Base-by-base conservation (phyloP, 2,329 filamentous ascomycete species). In the Byssoonygena ceratinophila region DNA sequence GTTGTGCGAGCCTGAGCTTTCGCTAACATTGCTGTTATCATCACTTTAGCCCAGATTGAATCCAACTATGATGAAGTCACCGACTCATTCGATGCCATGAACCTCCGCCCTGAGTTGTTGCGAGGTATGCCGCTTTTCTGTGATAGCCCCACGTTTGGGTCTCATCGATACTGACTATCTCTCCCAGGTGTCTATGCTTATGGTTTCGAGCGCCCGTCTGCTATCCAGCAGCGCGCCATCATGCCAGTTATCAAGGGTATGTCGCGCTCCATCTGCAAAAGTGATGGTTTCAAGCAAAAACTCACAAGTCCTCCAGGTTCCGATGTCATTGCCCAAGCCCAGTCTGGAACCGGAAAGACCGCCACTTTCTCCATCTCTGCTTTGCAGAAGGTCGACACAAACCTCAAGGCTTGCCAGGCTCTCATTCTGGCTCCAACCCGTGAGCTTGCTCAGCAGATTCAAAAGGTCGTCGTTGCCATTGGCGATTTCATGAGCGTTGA, bases 11-110 rank as follows among this genome's bases (percentile, higher is more conserved):
- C 12, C 29, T 9, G 29, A 37, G 16, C 20, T 46, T 46, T 49
- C 43, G 46, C 54, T 51, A 49, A 56, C 51, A 56, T 46, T 3
- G n/a, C 37, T 41, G 12, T 20, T 29, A n/a, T 51, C 32, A 20
- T 9, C 16, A 43, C 16, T 71, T 67, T 72, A 95, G 91, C 85
- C 76, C 89, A 94, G 79, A 98, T 98, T 81, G 94, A 98, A 82
- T 95, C 90, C 72, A 98, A 98, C 87, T 98, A 97, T 79, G 92
- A 98, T 82, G 90, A 97, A 82, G 90, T 91, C 68, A 91, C 92
- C 75, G 94, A 98, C 77, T 95, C 89, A 58, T 98, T 98, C 77
- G 92, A 98, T 76, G 81, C 90, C 67, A 98, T 98, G 92, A 84
- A 83, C 77, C 82, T 98, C 69, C 95, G 94, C 83, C 71, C 88